Base-by-base conservation (phyloP, 345 rosid genomes). In the Lepidium didymum region DNA sequence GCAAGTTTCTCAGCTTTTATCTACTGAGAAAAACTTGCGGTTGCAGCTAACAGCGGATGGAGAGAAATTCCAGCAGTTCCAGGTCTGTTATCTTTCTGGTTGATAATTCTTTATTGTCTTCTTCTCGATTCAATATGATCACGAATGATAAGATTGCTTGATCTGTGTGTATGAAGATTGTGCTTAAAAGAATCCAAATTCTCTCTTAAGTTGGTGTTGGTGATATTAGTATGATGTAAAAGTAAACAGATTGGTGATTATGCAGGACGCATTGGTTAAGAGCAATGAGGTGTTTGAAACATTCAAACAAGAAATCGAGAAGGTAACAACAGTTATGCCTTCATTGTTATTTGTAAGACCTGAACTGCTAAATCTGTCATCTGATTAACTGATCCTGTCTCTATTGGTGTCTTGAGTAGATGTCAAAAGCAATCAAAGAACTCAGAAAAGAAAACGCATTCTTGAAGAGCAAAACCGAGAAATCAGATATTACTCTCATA, bases 201-300 rank as follows among this genome's bases (percentile, higher is more conserved):
- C 53, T 41, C 21, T 29, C 9, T 16, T 7, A 55, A n/a, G 25
- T 6, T 58, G 49, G 4, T 41, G 25, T 6, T 58, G 49, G 4
- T 41, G 60, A 29, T 10, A 27, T 16, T 11, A 16, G 31, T 15
- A 7, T 12, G 38, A 18, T 6, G 41, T 45, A 13, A 35, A 38
- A 36, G 14, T 64, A 33, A 47, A 34, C 31, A 46, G 31, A 33
- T 11, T 11, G 37, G 3, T 55, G 52, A 31, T 73, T 78, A 72
- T 84, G 80, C 87, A 93, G 97, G 98, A 85, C n/a, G 97, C 96
- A 6, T 76, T 93, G 81, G 65, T 81, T 71, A 86, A 92, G 85
- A 92, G 98, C 84, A 92, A 92, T 8, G 93, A 89, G 68, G 98
- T 92, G 58, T 89, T 92, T 67, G 96, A 85, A 78, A 90, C 96